Evolutionary conservation across 1,284 basidiomycete species (phyloP), one percentile per base, ranked within the genome.

Genomic region (Leccinum subrobustum): DNA sequence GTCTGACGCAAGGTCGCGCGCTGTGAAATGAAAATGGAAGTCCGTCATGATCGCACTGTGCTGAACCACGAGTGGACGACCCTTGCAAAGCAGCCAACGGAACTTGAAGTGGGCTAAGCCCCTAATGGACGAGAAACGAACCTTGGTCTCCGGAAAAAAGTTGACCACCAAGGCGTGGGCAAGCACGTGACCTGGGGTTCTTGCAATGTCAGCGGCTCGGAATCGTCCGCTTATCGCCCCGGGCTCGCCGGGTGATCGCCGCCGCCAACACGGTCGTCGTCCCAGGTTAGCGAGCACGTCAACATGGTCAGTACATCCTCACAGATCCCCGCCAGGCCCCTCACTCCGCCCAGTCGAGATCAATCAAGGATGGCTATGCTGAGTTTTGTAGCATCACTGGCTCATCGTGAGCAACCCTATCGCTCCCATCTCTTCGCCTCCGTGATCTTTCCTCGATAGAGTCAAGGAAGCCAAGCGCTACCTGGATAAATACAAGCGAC

Each of bases 301-400:
- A 52, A 53, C 16, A 65, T 66, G 66, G 66, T 66, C 47, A 37
- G 58, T 57, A 47, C 27, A 16, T 11, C 6, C 11, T 31, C n/a
- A 20, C 37, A 16, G 12, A 29, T 23, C n/a, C 16, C 6, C n/a
- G 16, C 3, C 12, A 31, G 2, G 39, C 3, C 6, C 7, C 25
- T 66, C 37, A 66, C 55, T 0, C 6, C 1, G 6, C 27, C 33
- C 6, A 69, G 67, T 65, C 68, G 2, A 57, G 59, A 60, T 44
- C 67, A n/a, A 56, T 54, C 31, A 69, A 69, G 56, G 70, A 72
- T 25, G 23, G 53, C 8, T 55, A 58, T 48, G 52, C 76, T 1
- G 84, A 89, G 65, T 91, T 92, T 72, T 82, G 82, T 63, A 72
- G 74, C 31, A 79, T 91, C 20, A 91, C 89, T 12, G 85, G 87